Evolutionary conservation across 768 basidiomycete species (phyloP), one percentile per base, ranked within the genome.

Genomic region (Coprinopsis sp.): DNA sequence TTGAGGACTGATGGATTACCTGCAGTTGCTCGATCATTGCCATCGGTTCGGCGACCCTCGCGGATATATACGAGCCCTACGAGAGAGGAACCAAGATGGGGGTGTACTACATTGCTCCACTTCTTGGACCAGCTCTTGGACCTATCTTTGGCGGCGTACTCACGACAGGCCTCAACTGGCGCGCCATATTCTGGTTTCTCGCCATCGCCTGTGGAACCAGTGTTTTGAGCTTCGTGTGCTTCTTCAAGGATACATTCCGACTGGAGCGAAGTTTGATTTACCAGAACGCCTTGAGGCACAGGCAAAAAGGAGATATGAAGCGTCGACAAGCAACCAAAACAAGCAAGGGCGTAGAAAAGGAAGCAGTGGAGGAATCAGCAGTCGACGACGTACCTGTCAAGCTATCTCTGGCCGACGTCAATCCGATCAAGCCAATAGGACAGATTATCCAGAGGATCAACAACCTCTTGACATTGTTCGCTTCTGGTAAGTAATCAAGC

Each of bases 181-280:
- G 87, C 29, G 79, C 83, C 6, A 78, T 81, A 1, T 91, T 94
- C 61, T 94, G 87, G 77, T 90, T 93, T 61, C 74, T 92, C 19
- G 69, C 77, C 1, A 81, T 82, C 25, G 72, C 84, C 45, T 77
- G 77, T 7, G 80, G 79, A 1, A 23, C 72, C 27, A 76, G 74
- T 41, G 68, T 79, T 41, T 34, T 79, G 30, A 64, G 71, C 16
- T 88, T 90, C 61, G 45, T 84, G 27, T 61, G 83, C 19, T 68
- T 84, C 58, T 88, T 92, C 69, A 78, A 77, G 48, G 91, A 94
- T 56, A 90, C 90, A 1, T 94, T 88, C 67, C 77, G 91, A 14
- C 68, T 75, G 45, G 88, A 92, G 57, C 82, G 93, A 34, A 93
- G 90, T 44, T 64, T 87, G 19, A 78, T 80, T 2, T 95, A 93